A percentile compares a stretch with the other conserved stretches of the same genome.
Evolutionary conservation across 371 early-diverging fungal species (phyloP).

Genomic region (Rhizopus stolonifer): DNA sequence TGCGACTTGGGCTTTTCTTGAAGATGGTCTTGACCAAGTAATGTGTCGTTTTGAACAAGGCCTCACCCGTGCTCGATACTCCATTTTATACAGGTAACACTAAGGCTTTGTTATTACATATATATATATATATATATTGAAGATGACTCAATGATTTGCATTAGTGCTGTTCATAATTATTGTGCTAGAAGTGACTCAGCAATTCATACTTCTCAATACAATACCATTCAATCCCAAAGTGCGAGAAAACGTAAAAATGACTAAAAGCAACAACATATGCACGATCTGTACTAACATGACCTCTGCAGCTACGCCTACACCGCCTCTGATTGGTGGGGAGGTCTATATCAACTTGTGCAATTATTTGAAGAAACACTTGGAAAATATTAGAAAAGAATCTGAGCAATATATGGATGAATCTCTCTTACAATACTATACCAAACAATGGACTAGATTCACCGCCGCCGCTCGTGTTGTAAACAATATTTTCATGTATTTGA

Average conservation of each 20-base stretch:
- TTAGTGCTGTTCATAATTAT: constrained; percentile 82
- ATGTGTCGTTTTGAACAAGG: constrained; percentile 78
- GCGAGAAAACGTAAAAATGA: constrained; percentile 30
- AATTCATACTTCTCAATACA: constrained; percentile 7
- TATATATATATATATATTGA: too few species aligned
- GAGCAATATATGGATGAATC: constrained; percentile 73
- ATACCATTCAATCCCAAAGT: constrained; percentile 17
- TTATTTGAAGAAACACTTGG: constrained; percentile 74
- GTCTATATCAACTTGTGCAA: constrained; percentile 75
- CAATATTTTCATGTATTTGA: constrained; percentile 92
- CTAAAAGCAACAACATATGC: neutral
- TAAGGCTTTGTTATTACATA: neutral
- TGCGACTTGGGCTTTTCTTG: constrained; percentile 77
- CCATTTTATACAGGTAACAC: constrained; percentile 86
- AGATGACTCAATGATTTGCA: neutral
- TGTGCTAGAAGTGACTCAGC: constrained; percentile 60
- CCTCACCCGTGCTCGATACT: constrained; percentile 71
- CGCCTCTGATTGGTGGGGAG: constrained; percentile 84
- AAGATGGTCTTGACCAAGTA: constrained; percentile 80
- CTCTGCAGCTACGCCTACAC: constrained; percentile 45
- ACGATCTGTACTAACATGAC: neutral
- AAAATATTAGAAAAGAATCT: constrained; percentile 55
- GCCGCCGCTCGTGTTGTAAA: constrained; percentile 81
- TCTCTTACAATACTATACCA: constrained; percentile 83
- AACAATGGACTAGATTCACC: constrained; percentile 88